Base-by-base conservation (phyloP, 176 grass and related monocot species). In the Zoysia pacifica region DNA sequence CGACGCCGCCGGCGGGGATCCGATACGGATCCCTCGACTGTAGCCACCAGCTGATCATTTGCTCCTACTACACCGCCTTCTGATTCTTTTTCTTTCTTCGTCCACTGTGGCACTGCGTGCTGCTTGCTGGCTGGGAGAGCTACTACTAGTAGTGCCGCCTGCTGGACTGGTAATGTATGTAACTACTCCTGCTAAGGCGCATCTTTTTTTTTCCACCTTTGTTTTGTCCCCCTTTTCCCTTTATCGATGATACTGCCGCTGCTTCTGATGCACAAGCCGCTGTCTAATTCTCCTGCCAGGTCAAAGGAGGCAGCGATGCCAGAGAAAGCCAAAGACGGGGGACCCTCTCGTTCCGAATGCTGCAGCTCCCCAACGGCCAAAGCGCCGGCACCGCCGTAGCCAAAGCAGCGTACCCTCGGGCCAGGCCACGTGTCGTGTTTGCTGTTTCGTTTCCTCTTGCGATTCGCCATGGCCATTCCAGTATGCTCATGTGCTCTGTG, bases 281-380 rank as follows among this genome's bases (percentile, higher is more conserved):
- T 64, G 77, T 16, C 40, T 86, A 82, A 92, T 88, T 83, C 86
- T 72, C 75, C 84, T 85, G 79, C 87, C 84, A 85, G 74, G 87
- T 96, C 93, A 96, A 96, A 90, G 87, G 92, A 82, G 43, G 85
- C 85, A 85, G 86, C 83, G 71, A 90, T 90, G 85, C 86, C 86
- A 90, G 82, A 90, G 87, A 96, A 92, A 96, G 93, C 48, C 61
- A 96, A 92, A 96, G 90, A 62, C 60, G 35, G 66, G 92, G 90
- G 93, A 90, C 77, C 77, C 77, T 40, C 62, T 5, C 77, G 79
- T 89, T 82, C 91, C 72, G 45, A 88, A 77, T 83, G 87, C 56
- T 79, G 79, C 85, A 19, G 55, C 5, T 18, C 14, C 71, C 44
- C 86, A 91, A 81, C 86, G 62, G 69, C 83, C 69, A 70, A 88